Percentiles rank a stretch among this genome's conserved stretches.
Evolutionary conservation across 352 stramenopile genomes (phyloP).

Genomic region (Globisporangium orthogonon): DNA sequence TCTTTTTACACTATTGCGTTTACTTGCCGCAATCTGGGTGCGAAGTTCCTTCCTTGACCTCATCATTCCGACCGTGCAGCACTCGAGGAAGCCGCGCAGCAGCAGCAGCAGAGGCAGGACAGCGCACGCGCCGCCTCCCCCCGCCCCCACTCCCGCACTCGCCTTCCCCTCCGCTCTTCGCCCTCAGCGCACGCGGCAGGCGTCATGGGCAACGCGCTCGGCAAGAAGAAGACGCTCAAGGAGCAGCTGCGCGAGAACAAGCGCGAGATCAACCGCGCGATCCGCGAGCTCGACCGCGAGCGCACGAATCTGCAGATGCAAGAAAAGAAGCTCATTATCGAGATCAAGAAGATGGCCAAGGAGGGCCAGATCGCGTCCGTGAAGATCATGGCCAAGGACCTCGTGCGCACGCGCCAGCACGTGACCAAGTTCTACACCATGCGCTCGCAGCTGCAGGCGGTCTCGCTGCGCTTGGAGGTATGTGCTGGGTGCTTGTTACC

Average conservation of each 20-base stretch:
- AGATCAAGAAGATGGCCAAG: constrained; percentile 98
- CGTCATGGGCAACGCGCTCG: constrained; percentile 70
- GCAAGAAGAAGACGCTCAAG: constrained; percentile 81
- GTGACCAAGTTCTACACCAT: constrained; percentile 98
- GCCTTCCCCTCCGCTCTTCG: not conserved
- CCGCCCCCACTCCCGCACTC: too few relatives aligned
- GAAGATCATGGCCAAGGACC: constrained; percentile 97
- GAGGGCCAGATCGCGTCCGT: constrained; percentile 94
- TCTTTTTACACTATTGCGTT: too few relatives aligned
- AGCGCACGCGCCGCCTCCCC: too few relatives aligned
- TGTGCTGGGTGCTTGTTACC: too few relatives aligned
- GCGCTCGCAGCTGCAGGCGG: constrained; percentile 94
- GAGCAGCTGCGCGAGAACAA: constrained; percentile 97
- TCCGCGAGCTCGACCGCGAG: constrained; percentile 96
- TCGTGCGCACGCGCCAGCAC: constrained; percentile 94
- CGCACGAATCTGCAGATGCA: constrained; percentile 88
- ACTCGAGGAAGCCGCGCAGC: too few relatives aligned
- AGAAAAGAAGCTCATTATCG: constrained; percentile 93
- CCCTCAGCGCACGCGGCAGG: too few relatives aligned
- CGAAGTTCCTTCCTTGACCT: too few relatives aligned
- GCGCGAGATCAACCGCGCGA: constrained; percentile 94
- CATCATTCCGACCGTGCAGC: too few relatives aligned
- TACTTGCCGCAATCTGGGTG: too few relatives aligned
- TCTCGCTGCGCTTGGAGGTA: constrained; percentile 87
- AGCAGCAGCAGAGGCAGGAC: too few relatives aligned